Evolutionary conservation across 345 rosid genomes (phyloP), one percentile per base, ranked within the genome.

Genomic region (Cochlearia excelsa): DNA sequence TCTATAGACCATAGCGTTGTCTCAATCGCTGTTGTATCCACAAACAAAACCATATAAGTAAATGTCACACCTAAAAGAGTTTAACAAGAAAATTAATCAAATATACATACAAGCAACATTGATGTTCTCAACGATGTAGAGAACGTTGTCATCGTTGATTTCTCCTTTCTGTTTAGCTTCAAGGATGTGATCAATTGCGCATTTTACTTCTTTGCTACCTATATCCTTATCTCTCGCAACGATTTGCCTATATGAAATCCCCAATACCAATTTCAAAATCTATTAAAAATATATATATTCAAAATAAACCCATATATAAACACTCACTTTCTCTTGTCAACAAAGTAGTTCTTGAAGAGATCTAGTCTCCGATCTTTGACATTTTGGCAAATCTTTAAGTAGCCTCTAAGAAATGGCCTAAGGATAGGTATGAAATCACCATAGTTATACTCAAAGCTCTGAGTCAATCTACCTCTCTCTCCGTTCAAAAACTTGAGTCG

Each of bases 1-100:
- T 93, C 99, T 34, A 87, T 81, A 0, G 99, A 89, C 99, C 99
- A 89, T n/a, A 93, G 51, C 1, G 99, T 93, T 51, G 99, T 93
- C 68, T 93, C 99, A 40, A 89, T 93, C 0, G 99, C 99, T 93
- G 95, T 68, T 65, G 3, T 38, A 55, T 0, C 26, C 64, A 2
- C 43, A 55, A 30, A 26, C 2, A 33, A 2, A 2, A 59, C 44
- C 26, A 1, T 9, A 48, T 48, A 49, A 23, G 37, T 58, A 44
- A 23, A 64, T 9, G 2, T 35, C 41, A 37, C 1, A 4, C 40
- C 40, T 3, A 37, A n/a, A 9, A 39, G 4, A 4, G 26, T 59
- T 4, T 34, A 28, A 49, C 55, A 7, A 62, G 30, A 30, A 11
- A 54, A 37, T 10, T 3, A 34, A 34, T 11, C 5, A 16, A 4